Conservation (phyloP, 257 asterid genomes). For the Lithospermum erythrorhizon region DNA sequence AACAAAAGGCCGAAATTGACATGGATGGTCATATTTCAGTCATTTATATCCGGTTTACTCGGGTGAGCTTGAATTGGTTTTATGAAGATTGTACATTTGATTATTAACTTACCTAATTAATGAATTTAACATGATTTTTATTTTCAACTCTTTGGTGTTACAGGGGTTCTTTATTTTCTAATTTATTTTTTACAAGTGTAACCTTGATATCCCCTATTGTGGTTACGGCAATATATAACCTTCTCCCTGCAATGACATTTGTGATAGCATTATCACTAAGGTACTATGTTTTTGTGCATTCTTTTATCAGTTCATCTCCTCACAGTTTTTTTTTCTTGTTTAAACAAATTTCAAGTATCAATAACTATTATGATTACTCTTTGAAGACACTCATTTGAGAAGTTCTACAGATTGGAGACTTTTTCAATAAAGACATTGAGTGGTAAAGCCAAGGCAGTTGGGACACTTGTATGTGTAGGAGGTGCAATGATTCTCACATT, state of each 20-base stretch:
- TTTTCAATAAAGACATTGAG: conserved; percentile 9
- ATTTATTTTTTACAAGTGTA: conserved; percentile 15
- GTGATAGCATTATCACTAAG: conserved; percentile 13
- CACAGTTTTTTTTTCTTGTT: too few relatives aligned
- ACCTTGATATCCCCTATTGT: conserved; percentile 16
- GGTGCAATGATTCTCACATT: conserved; percentile 20
- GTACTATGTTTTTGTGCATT: background rate
- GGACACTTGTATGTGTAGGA: conserved; percentile 17
- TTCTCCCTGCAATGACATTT: conserved; percentile 18
- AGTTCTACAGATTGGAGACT: conserved; percentile 11
- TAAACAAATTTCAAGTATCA: too few relatives aligned
- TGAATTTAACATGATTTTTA: background rate
- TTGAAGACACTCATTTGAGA: too few relatives aligned
- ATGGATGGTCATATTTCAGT: conserved; percentile 7
- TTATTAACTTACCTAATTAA: background rate
- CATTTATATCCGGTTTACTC: conserved; percentile 18
- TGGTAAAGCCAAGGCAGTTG: conserved; percentile 18
- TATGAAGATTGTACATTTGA: too few relatives aligned
- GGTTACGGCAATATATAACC: conserved; percentile 19
- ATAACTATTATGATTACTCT: too few relatives aligned
- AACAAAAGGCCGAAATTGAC: conserved; percentile 18
- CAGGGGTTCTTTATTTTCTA: conserved; percentile 19
- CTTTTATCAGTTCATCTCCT: background rate
- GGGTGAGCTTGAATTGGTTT: conserved; percentile 12
- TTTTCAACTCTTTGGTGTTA: background rate